A percentile compares a stretch with the other conserved stretches of the same genome.
phyloP scores from a whole-genome alignment of 1,284 basidiomycete genomes.

The Ceratobasidium theobromae region DNA sequence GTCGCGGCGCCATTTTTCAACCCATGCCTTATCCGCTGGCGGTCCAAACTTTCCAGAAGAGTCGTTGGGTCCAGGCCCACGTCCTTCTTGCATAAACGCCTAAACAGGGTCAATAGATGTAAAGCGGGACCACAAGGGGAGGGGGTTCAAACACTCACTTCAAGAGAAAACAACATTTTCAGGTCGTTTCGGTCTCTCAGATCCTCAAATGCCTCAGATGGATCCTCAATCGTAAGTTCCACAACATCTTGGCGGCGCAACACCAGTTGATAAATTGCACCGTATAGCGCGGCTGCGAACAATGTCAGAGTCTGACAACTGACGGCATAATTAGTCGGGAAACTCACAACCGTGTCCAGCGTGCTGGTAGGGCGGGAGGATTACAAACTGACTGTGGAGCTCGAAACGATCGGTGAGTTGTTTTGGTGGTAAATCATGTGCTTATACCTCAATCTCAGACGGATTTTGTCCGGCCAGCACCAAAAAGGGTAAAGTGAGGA shows the following conservation, averaged over 20 bases:
- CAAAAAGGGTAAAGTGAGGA: slow-evolving; percentile 92
- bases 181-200: slow-evolving; percentile 92
- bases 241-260: slow-evolving; percentile 67
- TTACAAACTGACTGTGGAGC: slow-evolving; percentile 82
- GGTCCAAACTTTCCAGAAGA: slow-evolving; percentile 65
- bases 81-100: slow-evolving; percentile 38
- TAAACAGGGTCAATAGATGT: background rate
- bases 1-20: slow-evolving; percentile 73
- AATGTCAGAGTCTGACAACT: background rate
- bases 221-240: slow-evolving; percentile 96
- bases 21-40: slow-evolving; percentile 77
- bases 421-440: slow-evolving; percentile 26
- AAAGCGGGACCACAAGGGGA: background rate
- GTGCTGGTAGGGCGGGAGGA: slow-evolving; percentile 88
- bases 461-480: slow-evolving; percentile 84
- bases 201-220: slow-evolving; percentile 94
- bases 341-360: slow-evolving; percentile 85
- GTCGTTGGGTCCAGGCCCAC: slow-evolving; percentile 38
- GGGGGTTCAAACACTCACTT: slow-evolving; percentile 48
- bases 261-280: slow-evolving; percentile 79
- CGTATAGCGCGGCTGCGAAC: slow-evolving; percentile 78
- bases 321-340: background rate
- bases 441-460: slow-evolving; percentile 77
- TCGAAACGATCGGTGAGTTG: slow-evolving; percentile 3
- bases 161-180: slow-evolving; percentile 67